Percentiles rank a stretch among this genome's conserved stretches.
phyloP scores from a whole-genome alignment of 164 flowering plant species.

The Magnolia sinica region DNA sequence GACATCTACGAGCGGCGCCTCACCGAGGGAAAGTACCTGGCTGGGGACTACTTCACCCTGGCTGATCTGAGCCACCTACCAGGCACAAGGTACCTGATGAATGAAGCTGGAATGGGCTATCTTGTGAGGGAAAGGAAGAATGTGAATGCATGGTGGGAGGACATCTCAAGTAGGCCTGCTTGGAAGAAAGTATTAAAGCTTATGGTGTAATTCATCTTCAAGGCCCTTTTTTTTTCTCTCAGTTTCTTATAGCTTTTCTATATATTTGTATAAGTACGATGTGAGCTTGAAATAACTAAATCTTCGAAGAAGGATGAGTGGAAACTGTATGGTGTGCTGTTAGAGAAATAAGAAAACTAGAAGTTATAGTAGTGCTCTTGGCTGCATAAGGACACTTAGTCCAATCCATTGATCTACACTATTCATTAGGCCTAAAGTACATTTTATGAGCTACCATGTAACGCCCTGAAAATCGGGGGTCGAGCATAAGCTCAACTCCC shows the following conservation, averaged over 20 bases:
- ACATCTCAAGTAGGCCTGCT: slow-evolving; percentile 58
- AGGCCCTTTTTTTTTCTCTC: neutral
- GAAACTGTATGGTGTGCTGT: no score
- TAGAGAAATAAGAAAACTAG: no score
- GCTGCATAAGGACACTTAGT: no score
- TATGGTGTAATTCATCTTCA: neutral
- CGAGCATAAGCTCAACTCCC: no score
- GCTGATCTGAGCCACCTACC: slow-evolving; percentile 70
- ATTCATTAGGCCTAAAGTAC: no score
- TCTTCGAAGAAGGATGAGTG: no score
- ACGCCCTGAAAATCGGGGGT: no score
- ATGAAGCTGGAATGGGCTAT: slow-evolving; percentile 39
- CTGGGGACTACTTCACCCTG: slow-evolving; percentile 50
- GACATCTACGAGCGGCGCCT: slow-evolving; percentile 58
- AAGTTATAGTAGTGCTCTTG: no score
- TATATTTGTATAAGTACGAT: no score
- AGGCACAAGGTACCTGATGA: slow-evolving; percentile 32
- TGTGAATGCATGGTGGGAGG: slow-evolving; percentile 68
- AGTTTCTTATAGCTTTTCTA: neutral
- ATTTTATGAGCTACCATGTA: no score
- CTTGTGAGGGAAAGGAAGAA: slow-evolving; percentile 43
- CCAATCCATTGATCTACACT: no score
- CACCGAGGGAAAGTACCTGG: slow-evolving; percentile 46
- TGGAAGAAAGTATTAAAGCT: slow-evolving; percentile 63
- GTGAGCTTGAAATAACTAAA: no score